Evolutionary conservation across 139 green algal genomes (phyloP).

Genomic region (Chlamydomonas incerta): DNA sequence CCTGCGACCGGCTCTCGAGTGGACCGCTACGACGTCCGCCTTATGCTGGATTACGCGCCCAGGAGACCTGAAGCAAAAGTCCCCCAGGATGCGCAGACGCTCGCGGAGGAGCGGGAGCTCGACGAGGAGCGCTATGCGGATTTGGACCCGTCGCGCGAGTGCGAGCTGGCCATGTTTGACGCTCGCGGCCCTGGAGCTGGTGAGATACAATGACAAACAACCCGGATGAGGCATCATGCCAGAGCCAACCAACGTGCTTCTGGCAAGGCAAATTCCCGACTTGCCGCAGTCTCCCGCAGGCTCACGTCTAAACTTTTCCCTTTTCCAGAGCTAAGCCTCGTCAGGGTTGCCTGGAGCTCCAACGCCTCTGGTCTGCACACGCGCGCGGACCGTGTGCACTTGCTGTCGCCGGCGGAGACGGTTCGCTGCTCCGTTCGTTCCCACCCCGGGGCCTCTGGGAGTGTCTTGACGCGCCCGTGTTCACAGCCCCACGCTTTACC

Average conservation of each 20-base stretch:
- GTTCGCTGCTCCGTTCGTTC: no score
- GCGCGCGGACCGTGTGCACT: no score
- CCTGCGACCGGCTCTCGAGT: not conserved
- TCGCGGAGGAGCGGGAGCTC: conserved; percentile 6
- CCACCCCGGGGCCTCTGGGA: no score
- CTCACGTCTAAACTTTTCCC: not conserved
- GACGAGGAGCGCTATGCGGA: conserved; percentile 43
- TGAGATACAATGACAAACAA: not conserved
- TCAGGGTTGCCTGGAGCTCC: no score
- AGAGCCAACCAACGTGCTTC: not conserved
- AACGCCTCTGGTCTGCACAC: no score
- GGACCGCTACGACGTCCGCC: conserved; percentile 48
- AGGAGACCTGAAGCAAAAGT: not conserved
- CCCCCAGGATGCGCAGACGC: not conserved
- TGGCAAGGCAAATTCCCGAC: no score
- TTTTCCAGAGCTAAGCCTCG: not conserved
- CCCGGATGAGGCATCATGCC: not conserved
- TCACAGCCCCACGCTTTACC: no score
- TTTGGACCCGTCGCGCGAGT: conserved; percentile 27
- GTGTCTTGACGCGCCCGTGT: no score
- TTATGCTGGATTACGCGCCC: conserved; percentile 37
- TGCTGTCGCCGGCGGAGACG: no score
- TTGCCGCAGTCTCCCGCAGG: not conserved
- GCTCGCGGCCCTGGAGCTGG: no score
- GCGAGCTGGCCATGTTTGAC: conserved; percentile 3